These are phyloP conservation scores for Lichtheimia ramosa DNA, from an alignment of 371 early-diverging fungal genomes.

Conservation along the genomic window DNA sequence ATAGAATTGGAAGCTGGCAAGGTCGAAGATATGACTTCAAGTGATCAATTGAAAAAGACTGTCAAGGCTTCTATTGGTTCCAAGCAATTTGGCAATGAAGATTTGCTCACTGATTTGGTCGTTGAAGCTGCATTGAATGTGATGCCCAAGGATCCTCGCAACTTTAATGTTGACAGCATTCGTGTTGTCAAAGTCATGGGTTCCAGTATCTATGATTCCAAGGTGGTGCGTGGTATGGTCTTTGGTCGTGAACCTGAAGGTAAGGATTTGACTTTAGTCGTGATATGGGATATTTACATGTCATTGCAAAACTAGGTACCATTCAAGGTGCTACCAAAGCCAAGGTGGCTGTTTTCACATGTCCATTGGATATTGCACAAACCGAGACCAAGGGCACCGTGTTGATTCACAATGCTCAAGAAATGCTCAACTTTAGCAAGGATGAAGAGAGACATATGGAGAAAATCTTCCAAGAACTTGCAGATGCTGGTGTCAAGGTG, in stretches of 20 bases:
- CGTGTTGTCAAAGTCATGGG: slow-evolving; percentile 98
- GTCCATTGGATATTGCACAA: slow-evolving; percentile 92
- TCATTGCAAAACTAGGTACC: slow-evolving; percentile 22
- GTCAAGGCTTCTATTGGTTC: slow-evolving; percentile 81
- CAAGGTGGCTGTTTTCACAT: slow-evolving; percentile 96
- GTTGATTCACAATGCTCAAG: slow-evolving; percentile 94
- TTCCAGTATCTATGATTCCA: slow-evolving; percentile 90
- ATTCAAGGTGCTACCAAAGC: slow-evolving; percentile 74
- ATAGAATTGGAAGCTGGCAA: slow-evolving; percentile 70
- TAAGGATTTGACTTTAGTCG: slow-evolving; percentile 5
- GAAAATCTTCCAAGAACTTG: slow-evolving; percentile 82
- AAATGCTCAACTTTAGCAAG: slow-evolving; percentile 95
- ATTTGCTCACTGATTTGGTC: slow-evolving; percentile 79
- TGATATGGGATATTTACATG: background rate
- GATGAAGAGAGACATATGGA: slow-evolving; percentile 88
- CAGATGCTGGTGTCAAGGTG: slow-evolving; percentile 91
- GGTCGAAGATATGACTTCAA: slow-evolving; percentile 55
- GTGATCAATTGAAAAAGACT: slow-evolving; percentile 68
- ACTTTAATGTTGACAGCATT: slow-evolving; percentile 94
- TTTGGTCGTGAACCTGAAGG: slow-evolving; percentile 96
- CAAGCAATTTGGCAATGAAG: slow-evolving; percentile 96
- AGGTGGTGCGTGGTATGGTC: slow-evolving; percentile 97
- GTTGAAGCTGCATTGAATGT: slow-evolving; percentile 84
- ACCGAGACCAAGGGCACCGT: slow-evolving; percentile 99
- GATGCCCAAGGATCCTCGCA: slow-evolving; percentile 85